Evolutionary conservation across 306 rosid species (phyloP), one percentile per base, ranked within the genome.

Genomic region (Castanea sativa): DNA sequence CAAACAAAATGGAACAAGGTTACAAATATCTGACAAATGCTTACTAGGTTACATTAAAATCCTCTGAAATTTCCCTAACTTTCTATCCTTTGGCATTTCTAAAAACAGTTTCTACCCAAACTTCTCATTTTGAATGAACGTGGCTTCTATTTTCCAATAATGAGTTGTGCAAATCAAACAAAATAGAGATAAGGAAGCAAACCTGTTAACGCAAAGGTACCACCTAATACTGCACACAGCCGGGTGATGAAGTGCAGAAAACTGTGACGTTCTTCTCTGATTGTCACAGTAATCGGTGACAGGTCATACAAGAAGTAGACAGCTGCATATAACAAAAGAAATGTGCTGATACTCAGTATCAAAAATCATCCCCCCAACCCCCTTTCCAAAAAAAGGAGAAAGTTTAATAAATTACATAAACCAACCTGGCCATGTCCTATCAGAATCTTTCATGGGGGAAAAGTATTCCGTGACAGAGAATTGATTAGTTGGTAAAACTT

Each of bases 121-220:
- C 13, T 13, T 23, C 32, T 13, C 5, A 23, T 21, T 59, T 59
- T 6, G 65, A 59, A 2, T 59, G 32, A n/a, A 21, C 4, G 11
- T 41, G 18, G 38, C 56, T 51, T 51, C 38, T 15, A 14, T 25
- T 45, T 73, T 20, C 38, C 30, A 25, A 71, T 35, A 43, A 38
- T 6, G 9, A 41, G 35, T 64, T 56, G 71, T 15, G 49, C 45
- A 76, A 61, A 79, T 20, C 21, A 63, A 57, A 9, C 49, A 55
- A 63, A 75, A 69, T 58, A 20, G 30, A 74, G 23, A 55, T 19
- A 55, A 6, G 12, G 80, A 67, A 30, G 76, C 84, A 67, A 77
- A 90, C 99, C 99, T 84, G 99, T 96, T 77, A 96, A 83, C 65
- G 99, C 99, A 58, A 96, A 96, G 78, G 99, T 96, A 79, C 99